phyloP scores from a whole-genome alignment of 192 early-diverging fungal genomes.

The Coemansia sp. region DNA sequence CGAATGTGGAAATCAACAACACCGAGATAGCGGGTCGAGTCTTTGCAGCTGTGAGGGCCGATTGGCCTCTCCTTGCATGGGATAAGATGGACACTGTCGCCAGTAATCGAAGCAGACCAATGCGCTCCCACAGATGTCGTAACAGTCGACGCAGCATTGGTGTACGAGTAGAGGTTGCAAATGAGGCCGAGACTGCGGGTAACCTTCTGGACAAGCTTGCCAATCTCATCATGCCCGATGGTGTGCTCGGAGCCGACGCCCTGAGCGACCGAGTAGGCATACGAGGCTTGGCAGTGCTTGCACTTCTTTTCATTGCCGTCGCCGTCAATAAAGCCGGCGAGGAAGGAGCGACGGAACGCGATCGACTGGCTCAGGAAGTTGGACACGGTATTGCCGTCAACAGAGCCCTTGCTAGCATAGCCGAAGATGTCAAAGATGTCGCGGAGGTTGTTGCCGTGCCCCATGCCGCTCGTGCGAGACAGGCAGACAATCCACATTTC shows the following conservation, averaged over 20 bases:
- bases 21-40: neutral
- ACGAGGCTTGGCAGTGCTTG: neutral
- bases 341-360: slow-evolving; percentile 8
- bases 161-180: slow-evolving; percentile 9
- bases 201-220: slow-evolving; percentile 3
- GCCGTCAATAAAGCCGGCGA: slow-evolving; percentile 12
- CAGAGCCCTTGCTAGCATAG: neutral
- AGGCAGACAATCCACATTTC: neutral
- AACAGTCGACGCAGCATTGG: neutral
- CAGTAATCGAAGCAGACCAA: slow-evolving; percentile 4
- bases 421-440: neutral
- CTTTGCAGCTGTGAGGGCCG: neutral
- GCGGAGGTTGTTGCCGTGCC: neutral
- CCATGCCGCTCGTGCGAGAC: neutral
- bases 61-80: slow-evolving; percentile 10
- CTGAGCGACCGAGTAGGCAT: slow-evolving; percentile 4
- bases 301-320: neutral
- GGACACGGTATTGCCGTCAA: neutral
- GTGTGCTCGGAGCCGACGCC: neutral
- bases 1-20: neutral
- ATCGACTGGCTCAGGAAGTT: neutral
- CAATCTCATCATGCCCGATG: slow-evolving; percentile 1
- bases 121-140: neutral
- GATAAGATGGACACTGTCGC: slow-evolving; percentile 5
- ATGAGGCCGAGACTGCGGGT: slow-evolving; percentile 11